Evolutionary conservation across 164 flowering plant species (phyloP), one percentile per base, ranked within the genome.

Genomic region (Magnolia sinica): DNA sequence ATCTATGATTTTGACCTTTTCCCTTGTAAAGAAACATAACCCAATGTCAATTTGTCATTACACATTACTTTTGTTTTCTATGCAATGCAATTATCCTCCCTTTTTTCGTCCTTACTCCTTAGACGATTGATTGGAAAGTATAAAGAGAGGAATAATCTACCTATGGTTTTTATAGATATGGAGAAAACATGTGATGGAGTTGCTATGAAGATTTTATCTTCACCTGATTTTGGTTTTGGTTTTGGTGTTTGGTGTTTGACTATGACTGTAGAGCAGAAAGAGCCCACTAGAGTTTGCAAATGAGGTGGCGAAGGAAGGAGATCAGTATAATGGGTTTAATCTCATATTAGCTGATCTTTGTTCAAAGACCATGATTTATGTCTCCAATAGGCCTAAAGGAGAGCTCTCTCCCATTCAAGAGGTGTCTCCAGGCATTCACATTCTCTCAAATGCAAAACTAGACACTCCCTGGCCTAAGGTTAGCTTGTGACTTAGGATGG

Each of bases 391-490:
- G 64, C 90, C 90, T 20, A 82, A 81, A 80, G 89, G 85, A 49
- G 79, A 83, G 76, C 81, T 86, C 10, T 31, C 75, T 37, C 18
- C 70, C 59, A 67, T 85, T 71, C 84, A 86, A 77, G 83, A 83
- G 80, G 88, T 89, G 81, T 78, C 86, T 49, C 89, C 89, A 7
- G 91, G 92, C 72, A 70, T 87, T 76, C 91, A 89, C 77, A 88
- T 89, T 27, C 90, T 89, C 65, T 82, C 92, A 68, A 89, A 88
- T 82, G 91, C 88, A 55, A 84, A 78, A 24, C 83, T 89, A 8
- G 89, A 88, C 66, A 79, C 88, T 7, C 89, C 89, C 16, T 87
- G 92, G 92, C 88, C 74, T 13, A 89, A 89, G 92, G 90, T 85
- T 23, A 70, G 76, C 72, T 73, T 52, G 2, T 63, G 29, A 2